A percentile compares a stretch with the other conserved stretches of the same genome.
phyloP scores from a whole-genome alignment of 768 basidiomycete species.

The Agaricus bisporus region DNA sequence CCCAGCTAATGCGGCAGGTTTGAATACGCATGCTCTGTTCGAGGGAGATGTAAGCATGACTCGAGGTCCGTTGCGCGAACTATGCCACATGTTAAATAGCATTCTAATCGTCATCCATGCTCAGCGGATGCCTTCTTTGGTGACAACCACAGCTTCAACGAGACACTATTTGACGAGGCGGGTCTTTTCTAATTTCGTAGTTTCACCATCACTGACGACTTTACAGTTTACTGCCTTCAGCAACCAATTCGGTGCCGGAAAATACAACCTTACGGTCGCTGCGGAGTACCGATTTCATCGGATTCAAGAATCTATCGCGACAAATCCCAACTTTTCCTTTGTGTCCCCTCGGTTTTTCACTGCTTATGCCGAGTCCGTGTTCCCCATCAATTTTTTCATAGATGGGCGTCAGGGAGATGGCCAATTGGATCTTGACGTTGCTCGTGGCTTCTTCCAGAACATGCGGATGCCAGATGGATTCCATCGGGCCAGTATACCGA shows the following conservation, averaged over 20 bases:
- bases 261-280: slow-evolving; percentile 17
- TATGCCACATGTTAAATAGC: neutral
- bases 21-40: slow-evolving; percentile 16
- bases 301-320: slow-evolving; percentile 17
- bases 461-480: slow-evolving; percentile 15
- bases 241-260: slow-evolving; percentile 17
- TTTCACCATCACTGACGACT: neutral
- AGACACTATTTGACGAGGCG: slow-evolving; percentile 15
- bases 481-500: slow-evolving; percentile 9
- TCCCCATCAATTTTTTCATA: slow-evolving; percentile 15
- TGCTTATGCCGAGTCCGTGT: slow-evolving; percentile 16
- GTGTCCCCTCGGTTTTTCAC: slow-evolving; percentile 16
- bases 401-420: slow-evolving; percentile 13
- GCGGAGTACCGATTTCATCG: slow-evolving; percentile 13
- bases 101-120: neutral
- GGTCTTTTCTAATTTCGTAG: neutral
- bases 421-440: slow-evolving; percentile 10
- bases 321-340: slow-evolving; percentile 16
- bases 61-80: slow-evolving; percentile 1
- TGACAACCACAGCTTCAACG: slow-evolving; percentile 18
- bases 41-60: slow-evolving; percentile 13
- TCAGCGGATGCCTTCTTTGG: slow-evolving; percentile 15
- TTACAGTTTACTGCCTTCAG: slow-evolving; percentile 14
- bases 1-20: slow-evolving; percentile 15
- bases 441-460: slow-evolving; percentile 16